A percentile compares a stretch with the other conserved stretches of the same genome.
Evolutionary conservation across 257 asterid species (phyloP).

Genomic region (Pogostemon cablin): DNA sequence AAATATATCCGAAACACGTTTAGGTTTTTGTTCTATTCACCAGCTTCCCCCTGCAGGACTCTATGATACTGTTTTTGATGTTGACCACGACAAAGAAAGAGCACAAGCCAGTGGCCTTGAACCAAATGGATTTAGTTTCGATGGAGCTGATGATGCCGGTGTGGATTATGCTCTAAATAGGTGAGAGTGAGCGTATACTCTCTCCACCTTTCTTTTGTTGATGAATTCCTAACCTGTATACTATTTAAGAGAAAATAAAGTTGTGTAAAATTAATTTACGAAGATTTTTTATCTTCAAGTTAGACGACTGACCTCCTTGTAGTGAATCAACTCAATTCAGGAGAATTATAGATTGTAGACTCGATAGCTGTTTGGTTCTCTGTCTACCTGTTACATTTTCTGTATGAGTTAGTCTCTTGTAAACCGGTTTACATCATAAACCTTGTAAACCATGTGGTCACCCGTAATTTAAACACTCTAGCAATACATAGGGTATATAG

Average conservation of each 20-base stretch:
- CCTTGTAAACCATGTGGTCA: no score
- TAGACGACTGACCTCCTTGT: no score
- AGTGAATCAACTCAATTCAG: not conserved
- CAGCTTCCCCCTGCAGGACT: constrained; percentile 60
- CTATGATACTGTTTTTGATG: constrained; percentile 93
- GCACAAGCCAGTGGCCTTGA: constrained; percentile 77
- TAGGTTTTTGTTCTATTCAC: constrained; percentile 2
- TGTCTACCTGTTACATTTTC: not conserved
- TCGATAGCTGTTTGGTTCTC: not conserved
- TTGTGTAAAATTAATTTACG: no score
- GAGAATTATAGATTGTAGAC: not conserved
- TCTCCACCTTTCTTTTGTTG: not conserved
- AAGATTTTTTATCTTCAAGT: no score
- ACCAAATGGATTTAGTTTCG: constrained; percentile 93
- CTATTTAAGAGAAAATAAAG: no score
- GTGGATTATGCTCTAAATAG: constrained; percentile 96
- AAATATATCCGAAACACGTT: no score
- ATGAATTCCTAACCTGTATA: no score
- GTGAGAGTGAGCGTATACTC: constrained; percentile 40
- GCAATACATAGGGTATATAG: no score
- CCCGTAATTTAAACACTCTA: no score
- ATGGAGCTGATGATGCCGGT: constrained; percentile 94
- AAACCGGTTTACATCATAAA: not conserved
- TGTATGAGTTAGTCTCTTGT: not conserved
- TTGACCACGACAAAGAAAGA: constrained; percentile 85